Base-by-base conservation (phyloP, 2,329 filamentous ascomycete species). In the Paraphoma chrysanthemicola region DNA sequence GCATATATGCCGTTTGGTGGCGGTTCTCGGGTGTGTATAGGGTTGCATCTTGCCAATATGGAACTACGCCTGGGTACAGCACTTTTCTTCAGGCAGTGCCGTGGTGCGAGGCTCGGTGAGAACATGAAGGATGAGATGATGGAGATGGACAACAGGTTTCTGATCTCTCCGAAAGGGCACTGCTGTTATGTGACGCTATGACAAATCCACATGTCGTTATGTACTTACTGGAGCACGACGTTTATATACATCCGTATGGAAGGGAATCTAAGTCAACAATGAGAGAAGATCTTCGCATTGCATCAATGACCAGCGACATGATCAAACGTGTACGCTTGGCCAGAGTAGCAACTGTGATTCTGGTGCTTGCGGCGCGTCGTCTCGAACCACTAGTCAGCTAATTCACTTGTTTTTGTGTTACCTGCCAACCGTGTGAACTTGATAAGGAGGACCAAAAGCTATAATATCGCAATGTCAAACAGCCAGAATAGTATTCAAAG, bases 1-100 rank as follows among this genome's bases (percentile, higher is more conserved):
- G 83, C 84, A 18, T 90, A 88, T 59, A 86, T 86, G 80, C 86
- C 88, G 0, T 91, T 91, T 70, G 86, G 87, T 1, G 88, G 84
- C 14, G 88, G 88, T 0, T 86, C 88, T 0, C 79, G 88, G 28
- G 86, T 88, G 76, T 91, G 89, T 61, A 78, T 91, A 4, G 89
- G 88, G 0, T 84, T 86, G 2, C 88, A 90, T 64, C 85, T 91
- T 61, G 88, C 89, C 0, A 74, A 76, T 14, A 83, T 84, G 69
- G 84, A 87, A 63, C 69, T 87, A 29, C 78, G 83, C 4, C 75
- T 84, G 17, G 81, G 77, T 0, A 74, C 80, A 0, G 81, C 82
- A 0, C 67, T 78, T 3, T 85, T 88, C 65, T 85, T 86, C 64
- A 75, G 77, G 0, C 67, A 79, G 17, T 84, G 79, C 54, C 63